Evolutionary conservation across 768 basidiomycete genomes (phyloP).

Genomic region (Leccinum boreale): DNA sequence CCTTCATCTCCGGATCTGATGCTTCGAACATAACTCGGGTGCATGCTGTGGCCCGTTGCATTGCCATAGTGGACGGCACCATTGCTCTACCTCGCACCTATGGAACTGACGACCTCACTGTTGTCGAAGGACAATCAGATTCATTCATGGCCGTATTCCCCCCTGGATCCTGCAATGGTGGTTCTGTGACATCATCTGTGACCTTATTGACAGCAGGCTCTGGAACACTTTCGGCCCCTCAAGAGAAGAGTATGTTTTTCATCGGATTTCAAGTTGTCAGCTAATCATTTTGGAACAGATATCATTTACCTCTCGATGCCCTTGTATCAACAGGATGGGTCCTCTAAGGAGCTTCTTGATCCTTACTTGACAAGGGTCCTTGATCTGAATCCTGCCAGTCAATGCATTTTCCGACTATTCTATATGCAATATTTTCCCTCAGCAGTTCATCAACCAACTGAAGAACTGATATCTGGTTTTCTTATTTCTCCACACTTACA

Average conservation of each 20-base stretch:
- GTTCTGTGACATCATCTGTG: conserved; percentile 48
- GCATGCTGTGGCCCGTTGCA: conserved; percentile 40
- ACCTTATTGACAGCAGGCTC: conserved; percentile 69
- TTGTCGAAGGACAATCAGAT: conserved; percentile 39
- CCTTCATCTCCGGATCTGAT: conserved; percentile 10
- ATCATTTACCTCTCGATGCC: conserved; percentile 59
- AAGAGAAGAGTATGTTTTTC: conserved; percentile 51
- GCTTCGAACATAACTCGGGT: background rate
- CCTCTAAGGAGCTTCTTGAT: conserved; percentile 42
- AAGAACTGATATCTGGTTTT: conserved; percentile 4
- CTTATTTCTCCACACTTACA: conserved; percentile 25
- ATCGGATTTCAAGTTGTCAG: background rate
- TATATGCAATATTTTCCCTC: conserved; percentile 45
- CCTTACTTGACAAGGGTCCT: conserved; percentile 56
- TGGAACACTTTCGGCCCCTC: conserved; percentile 70
- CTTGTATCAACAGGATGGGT: conserved; percentile 22
- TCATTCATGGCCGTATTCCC: conserved; percentile 74
- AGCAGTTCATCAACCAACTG: background rate
- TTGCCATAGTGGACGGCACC: conserved; percentile 46
- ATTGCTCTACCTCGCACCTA: conserved; percentile 27
- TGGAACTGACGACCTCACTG: conserved; percentile 16
- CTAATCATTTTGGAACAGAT: conserved; percentile 37
- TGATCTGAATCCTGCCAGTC: conserved; percentile 14
- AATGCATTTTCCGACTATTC: conserved; percentile 47
- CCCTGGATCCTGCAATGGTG: conserved; percentile 50